Evolutionary conservation across 176 grass and related monocot genomes (phyloP), one percentile per base, ranked within the genome.

Genomic region (Cocos nucifera): DNA sequence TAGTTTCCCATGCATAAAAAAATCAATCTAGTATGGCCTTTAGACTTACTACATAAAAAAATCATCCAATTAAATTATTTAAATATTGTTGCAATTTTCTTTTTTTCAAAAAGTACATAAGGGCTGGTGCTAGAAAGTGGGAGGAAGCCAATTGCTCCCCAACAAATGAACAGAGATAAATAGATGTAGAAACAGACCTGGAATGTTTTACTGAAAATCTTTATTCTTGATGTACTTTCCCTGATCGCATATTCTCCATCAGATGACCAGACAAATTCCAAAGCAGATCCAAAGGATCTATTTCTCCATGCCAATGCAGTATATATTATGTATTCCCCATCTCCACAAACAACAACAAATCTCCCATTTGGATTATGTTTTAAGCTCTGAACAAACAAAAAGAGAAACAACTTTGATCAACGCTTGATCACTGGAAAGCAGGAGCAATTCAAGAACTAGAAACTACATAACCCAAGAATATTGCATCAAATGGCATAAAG

Each of bases 331-430:
- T 88, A 85, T 77, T 98, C 93, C 27, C 87, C 87, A 67, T 98
- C 93, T 92, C 93, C 93, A 4, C 93, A 98, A 51, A 98, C 93
- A 60, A 91, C 87, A 68, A 92, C 93, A 75, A 98, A 92, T 66
- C 93, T 82, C 1, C 93, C 93, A 75, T 92, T 98, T 57, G 81
- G 93, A 23, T 98, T 98, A 78, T 98, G 93, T 79, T 88, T 98
- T 69, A 98, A 91, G 73, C 64, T 98, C 93, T 98, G 82, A 56
- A 18, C 25, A 78, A 85, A 73, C 4, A 61, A 81, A 71, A 67
- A 17, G 20, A 70, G 57, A 56, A 56, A 8, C 2, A 55, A 56
- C 22, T 22, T 21, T 14, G 35, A 12, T 44, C 35, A 44, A 44
- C 2, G 9, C 10, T 44, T 44, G 10, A 9, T 44, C 0, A 44